Evolutionary conservation across 441 rosid species (phyloP).

Genomic region (Adansonia rubrostipa): DNA sequence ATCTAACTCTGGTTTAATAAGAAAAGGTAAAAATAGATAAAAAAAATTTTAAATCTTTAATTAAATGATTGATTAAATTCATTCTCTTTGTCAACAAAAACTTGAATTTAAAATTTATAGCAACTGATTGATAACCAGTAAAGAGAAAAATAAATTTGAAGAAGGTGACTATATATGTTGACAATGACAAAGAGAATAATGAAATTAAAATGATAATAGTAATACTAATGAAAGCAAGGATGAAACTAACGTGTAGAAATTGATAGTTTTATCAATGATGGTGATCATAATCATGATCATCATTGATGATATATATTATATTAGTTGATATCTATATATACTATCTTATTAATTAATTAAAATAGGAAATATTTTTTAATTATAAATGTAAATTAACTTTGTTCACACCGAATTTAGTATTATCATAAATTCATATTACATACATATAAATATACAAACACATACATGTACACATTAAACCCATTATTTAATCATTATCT

Average conservation of each 20-base stretch:
- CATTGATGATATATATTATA: too few species aligned
- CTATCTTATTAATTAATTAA: too few species aligned
- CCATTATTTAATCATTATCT: not conserved
- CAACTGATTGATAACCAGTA: not conserved
- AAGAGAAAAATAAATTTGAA: slow-evolving; percentile 2
- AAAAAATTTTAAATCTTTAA: not conserved
- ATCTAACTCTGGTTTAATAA: not conserved
- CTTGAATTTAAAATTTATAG: not conserved
- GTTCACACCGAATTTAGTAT: slow-evolving; percentile 4
- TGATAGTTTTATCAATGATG: not conserved
- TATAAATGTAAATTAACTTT: not conserved
- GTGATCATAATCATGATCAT: not conserved
- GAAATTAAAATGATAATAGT: slow-evolving; percentile 2
- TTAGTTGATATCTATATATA: too few species aligned
- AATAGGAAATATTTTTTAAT: too few species aligned
- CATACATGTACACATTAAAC: not conserved
- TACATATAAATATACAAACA: too few species aligned
- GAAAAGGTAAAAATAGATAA: not conserved
- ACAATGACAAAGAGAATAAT: slow-evolving; percentile 23
- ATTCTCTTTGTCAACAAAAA: too few species aligned
- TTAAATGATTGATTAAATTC: not conserved
- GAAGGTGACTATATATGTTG: slow-evolving; percentile 22
- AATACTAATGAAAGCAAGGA: slow-evolving; percentile 10
- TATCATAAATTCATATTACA: not conserved
- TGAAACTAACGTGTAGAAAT: slow-evolving; percentile 10